Conservation (phyloP, 108 stramenopile species). For the Skeletonema grethae region DNA sequence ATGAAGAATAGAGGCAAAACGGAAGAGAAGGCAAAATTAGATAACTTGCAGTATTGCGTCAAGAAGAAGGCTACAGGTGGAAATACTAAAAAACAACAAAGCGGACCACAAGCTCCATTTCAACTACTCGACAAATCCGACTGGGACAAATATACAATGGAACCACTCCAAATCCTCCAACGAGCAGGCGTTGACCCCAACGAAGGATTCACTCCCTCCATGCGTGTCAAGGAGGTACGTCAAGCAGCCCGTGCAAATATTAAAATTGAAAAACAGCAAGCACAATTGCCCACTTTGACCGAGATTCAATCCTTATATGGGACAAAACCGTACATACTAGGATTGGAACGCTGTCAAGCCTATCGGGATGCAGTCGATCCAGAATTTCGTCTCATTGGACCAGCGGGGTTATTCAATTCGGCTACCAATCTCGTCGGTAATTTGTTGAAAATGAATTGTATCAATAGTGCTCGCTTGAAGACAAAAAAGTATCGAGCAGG, state of each 20-base stretch:
- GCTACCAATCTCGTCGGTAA: slow-evolving; percentile 48
- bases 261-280: slow-evolving; percentile 6
- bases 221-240: slow-evolving; percentile 1
- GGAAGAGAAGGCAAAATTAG: not conserved
- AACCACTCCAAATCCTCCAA: slow-evolving; percentile 33
- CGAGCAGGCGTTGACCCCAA: slow-evolving; percentile 34
- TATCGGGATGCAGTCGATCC: slow-evolving; percentile 55
- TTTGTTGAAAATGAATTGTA: slow-evolving; percentile 42
- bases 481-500: slow-evolving; percentile 7
- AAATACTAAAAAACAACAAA: no score
- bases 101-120: not conserved
- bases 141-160: slow-evolving; percentile 23
- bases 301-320: slow-evolving; percentile 67
- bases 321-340: slow-evolving; percentile 57
- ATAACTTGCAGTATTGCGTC: not conserved
- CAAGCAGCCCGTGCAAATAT: not conserved
- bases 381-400: slow-evolving; percentile 57
- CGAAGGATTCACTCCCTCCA: slow-evolving; percentile 27
- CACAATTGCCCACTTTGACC: slow-evolving; percentile 37
- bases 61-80: not conserved
- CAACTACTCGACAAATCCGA: not conserved
- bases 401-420: slow-evolving; percentile 49
- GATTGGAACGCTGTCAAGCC: slow-evolving; percentile 67
- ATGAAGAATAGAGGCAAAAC: not conserved
- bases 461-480: slow-evolving; percentile 21